phyloP scores from a whole-genome alignment of 2,329 filamentous ascomycete species.

The Neofusicoccum umdonicola region DNA sequence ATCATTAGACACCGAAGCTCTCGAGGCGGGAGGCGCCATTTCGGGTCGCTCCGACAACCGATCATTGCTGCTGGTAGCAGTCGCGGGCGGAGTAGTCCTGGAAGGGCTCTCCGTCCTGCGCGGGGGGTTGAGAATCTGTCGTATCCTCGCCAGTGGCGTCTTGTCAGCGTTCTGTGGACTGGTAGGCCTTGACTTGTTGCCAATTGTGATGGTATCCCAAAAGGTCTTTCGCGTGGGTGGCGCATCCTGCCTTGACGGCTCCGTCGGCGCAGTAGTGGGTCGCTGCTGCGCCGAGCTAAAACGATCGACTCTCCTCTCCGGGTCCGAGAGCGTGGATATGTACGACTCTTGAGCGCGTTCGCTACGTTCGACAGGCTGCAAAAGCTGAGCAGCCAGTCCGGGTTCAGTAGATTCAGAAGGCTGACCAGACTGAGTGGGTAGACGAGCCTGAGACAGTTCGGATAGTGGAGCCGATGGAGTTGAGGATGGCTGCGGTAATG shows the following conservation, averaged over 20 bases:
- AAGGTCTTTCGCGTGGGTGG: constrained; percentile 4
- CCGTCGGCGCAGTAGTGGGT: constrained; percentile 2
- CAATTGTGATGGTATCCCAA: constrained; percentile 14
- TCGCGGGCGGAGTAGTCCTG: neutral
- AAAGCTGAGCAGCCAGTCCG: neutral
- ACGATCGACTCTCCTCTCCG: neutral
- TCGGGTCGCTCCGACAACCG: constrained; percentile 11
- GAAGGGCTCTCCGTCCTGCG: constrained; percentile 1
- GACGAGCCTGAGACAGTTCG: neutral
- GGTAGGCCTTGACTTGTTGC: constrained; percentile 7
- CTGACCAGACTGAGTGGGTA: neutral
- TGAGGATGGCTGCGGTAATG: constrained; percentile 1
- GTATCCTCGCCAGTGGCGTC: constrained; percentile 16
- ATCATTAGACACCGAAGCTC: constrained; percentile 14
- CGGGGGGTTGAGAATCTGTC: constrained; percentile 17
- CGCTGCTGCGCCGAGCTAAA: neutral
- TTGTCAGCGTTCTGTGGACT: constrained; percentile 12
- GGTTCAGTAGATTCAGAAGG: neutral
- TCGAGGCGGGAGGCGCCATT: constrained; percentile 15
- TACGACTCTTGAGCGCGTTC: constrained; percentile 8
- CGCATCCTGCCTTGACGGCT: neutral
- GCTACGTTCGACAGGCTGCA: constrained; percentile 9
- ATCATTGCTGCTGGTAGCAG: neutral
- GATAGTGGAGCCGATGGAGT: constrained; percentile 3
- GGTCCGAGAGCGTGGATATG: constrained; percentile 3